These are phyloP conservation scores for Trypanosoma rangeli DNA, from an alignment of 208 protist species.

Conservation along the genomic window DNA sequence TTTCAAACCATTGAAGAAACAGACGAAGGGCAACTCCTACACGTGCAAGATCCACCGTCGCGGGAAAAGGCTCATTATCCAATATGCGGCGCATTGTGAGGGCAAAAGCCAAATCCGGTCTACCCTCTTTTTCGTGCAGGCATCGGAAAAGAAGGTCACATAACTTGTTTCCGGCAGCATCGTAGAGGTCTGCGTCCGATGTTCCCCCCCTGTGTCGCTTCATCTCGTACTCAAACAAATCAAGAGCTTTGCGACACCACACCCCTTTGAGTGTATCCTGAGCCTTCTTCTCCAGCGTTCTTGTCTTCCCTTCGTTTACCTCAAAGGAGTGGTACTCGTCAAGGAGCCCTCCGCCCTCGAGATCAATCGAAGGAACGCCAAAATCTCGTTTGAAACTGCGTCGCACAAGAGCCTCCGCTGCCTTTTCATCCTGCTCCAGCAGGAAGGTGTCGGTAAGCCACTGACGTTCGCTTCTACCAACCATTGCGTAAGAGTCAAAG, in stretches of 20 bases:
- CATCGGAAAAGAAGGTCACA: slow-evolving; percentile 15
- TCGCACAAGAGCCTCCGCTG: slow-evolving; percentile 51
- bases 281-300: slow-evolving; percentile 32
- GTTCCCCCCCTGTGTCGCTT: not conserved
- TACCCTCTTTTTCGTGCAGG: slow-evolving; percentile 6
- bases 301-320: slow-evolving; percentile 55
- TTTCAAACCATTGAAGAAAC: slow-evolving; percentile 58
- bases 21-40: slow-evolving; percentile 54
- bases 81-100: slow-evolving; percentile 32
- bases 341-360: slow-evolving; percentile 27
- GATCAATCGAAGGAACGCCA: slow-evolving; percentile 34
- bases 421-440: slow-evolving; percentile 19
- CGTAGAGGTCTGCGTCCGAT: not conserved
- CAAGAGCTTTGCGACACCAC: slow-evolving; percentile 14
- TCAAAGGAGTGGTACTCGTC: slow-evolving; percentile 66
- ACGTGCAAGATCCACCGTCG: slow-evolving; percentile 40
- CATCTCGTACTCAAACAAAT: slow-evolving; percentile 14
- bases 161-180: not conserved
- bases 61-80: slow-evolving; percentile 26
- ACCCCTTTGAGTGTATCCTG: slow-evolving; percentile 25
- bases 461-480: slow-evolving; percentile 47
- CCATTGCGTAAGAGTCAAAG: slow-evolving; percentile 35
- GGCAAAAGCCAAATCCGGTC: slow-evolving; percentile 26
- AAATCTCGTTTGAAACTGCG: slow-evolving; percentile 71
- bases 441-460: slow-evolving; percentile 51